Percentiles rank a stretch among this genome's conserved stretches.
Conservation (phyloP, 805 yeast genomes). For the Pichia pseudocactophila region DNA sequence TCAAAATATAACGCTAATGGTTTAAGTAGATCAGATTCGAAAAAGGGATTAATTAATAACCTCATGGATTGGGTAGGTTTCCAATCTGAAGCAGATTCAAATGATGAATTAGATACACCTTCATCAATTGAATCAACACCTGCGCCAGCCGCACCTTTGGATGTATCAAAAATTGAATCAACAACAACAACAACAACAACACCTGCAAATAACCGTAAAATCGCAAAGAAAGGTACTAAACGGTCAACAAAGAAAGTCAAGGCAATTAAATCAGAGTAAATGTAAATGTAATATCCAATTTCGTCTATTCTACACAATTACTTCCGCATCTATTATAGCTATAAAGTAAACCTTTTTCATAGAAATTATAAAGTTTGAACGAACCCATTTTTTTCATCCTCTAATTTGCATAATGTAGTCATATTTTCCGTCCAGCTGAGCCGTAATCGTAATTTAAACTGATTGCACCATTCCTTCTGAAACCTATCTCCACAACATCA, state of each 20-base stretch:
- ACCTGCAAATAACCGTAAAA: background rate
- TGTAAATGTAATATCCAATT: too few relatives aligned
- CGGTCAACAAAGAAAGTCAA: conserved; percentile 6
- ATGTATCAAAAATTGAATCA: background rate
- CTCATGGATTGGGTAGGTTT: conserved; percentile 30
- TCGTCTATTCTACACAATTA: too few relatives aligned
- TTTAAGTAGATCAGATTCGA: conserved; percentile 16
- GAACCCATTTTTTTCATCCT: too few relatives aligned
- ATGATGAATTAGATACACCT: conserved; percentile 9
- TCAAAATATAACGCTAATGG: conserved; percentile 53
- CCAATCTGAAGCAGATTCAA: conserved; percentile 20
- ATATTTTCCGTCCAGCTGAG: too few relatives aligned
- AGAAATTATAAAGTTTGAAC: too few relatives aligned
- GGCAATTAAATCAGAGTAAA: background rate
- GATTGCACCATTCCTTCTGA: background rate
- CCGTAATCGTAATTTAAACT: background rate
- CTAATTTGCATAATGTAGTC: too few relatives aligned
- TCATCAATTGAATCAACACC: background rate
- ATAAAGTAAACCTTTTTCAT: too few relatives aligned
- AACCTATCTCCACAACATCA: background rate
- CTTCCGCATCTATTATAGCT: too few relatives aligned
- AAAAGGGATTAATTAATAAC: conserved; percentile 25
- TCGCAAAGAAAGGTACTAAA: conserved; percentile 5
- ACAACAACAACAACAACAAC: background rate
- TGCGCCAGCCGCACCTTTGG: background rate